Evolutionary conservation across 176 grass and related monocot genomes (phyloP), one percentile per base, ranked within the genome.

Genomic region (Carex littledalei): DNA sequence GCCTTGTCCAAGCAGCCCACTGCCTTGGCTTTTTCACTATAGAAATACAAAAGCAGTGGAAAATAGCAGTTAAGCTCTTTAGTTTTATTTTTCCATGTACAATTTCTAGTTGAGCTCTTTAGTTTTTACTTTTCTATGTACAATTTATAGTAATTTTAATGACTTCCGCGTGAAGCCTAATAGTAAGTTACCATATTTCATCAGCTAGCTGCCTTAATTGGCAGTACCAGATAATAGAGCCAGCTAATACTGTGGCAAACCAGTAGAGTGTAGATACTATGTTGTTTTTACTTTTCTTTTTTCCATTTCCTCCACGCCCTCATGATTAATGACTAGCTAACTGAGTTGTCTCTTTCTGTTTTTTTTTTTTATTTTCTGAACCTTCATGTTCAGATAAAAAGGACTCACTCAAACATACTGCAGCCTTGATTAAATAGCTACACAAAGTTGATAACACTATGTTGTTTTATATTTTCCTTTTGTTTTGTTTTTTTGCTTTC

Each of bases 1-100:
- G 91, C 61, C 90, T 89, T 70, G 96, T 99, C 96, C 96, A 99
- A 79, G 96, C 91, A 53, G 93, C 96, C 96, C 96, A 99, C 90
- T 95, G 85, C 26, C 96, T 89, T 77, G 85, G 67, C 72, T 89
- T 94, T 90, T 94, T 97, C 12, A 11, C 92, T 94, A 86, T 16
- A 52, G 26, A 55, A 53, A 76, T 76, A 76, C 43, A 50, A 56
- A 15, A 17, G 39, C 14, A 78, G 52, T 50, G 8, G 13, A 78
- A 9, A 57, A 57, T 56, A 78, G 22, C 24, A 56, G 50, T 57
- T 11, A 78, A 78, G 72, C 21, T 56, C 52, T 32, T 24, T 74
- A 17, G 4, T 35, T 47, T 57, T 10, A 56, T 24, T 57, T 78
- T 18, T 56, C 49, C 29, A 56, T 57, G 68, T 45, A 43, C 17